Conservation (phyloP, 164 flowering plant species). For the Paratinospora sagittata region DNA sequence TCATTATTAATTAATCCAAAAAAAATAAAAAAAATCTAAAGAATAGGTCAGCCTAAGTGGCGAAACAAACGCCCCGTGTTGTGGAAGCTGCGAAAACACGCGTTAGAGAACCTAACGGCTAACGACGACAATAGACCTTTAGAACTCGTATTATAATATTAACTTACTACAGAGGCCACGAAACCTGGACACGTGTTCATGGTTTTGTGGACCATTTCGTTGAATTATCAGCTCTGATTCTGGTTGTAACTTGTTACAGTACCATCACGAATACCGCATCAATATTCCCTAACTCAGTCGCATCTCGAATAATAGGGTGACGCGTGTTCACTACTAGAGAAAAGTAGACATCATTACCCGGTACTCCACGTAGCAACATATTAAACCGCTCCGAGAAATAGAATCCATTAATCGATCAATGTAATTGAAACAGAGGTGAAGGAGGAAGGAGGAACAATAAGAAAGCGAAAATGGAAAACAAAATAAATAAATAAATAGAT, state of each 20-base stretch:
- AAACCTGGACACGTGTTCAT: background rate
- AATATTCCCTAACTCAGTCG: no score
- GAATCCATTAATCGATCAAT: background rate
- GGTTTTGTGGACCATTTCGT: no score
- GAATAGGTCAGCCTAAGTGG: background rate
- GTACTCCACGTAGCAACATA: background rate
- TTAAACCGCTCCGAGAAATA: background rate
- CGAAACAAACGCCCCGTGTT: background rate
- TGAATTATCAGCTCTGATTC: no score
- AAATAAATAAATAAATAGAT: background rate
- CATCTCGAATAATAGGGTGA: background rate
- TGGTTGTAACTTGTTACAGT: no score
- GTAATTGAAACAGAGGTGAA: no score
- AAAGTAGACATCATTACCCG: background rate
- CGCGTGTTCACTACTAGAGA: background rate
- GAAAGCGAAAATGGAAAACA: background rate
- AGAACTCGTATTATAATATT: background rate
- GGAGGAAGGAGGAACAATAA: no score
- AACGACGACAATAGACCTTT: background rate
- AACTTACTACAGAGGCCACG: background rate
- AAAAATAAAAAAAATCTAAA: background rate
- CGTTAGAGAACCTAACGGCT: background rate
- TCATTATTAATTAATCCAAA: no score
- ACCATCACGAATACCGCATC: no score
- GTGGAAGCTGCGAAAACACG: conserved; percentile 3